A percentile compares a stretch with the other conserved stretches of the same genome.
Evolutionary conservation across 495 filamentous ascomycete species (phyloP).

Genomic region (Podospora didyma): DNA sequence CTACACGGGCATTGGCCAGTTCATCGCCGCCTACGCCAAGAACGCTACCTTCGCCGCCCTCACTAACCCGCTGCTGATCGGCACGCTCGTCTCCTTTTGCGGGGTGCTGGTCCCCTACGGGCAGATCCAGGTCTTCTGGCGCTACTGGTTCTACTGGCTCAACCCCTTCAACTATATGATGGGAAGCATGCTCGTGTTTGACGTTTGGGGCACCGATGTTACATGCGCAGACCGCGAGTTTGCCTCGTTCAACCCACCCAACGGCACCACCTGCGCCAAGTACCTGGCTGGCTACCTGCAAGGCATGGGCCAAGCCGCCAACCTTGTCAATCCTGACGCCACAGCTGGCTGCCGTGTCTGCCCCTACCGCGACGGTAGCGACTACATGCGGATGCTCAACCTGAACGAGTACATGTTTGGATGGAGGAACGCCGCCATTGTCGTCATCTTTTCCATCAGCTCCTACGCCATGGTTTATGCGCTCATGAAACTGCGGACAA

Average conservation of each 20-base stretch:
- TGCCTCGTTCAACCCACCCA: conserved; percentile 20
- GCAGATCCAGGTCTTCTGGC: conserved; percentile 48
- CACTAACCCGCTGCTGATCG: conserved; percentile 48
- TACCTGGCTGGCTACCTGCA: conserved; percentile 26
- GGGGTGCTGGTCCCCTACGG: conserved; percentile 50
- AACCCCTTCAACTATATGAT: conserved; percentile 55
- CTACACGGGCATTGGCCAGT: conserved; percentile 49
- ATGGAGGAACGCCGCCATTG: conserved; percentile 59
- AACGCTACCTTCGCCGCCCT: conserved; percentile 52
- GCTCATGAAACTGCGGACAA: conserved; percentile 29
- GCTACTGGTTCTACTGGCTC: conserved; percentile 47
- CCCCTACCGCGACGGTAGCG: conserved; percentile 52
- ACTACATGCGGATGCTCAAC: conserved; percentile 43
- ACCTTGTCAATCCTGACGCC: conserved; percentile 38
- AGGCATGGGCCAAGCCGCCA: conserved; percentile 24
- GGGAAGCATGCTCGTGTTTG: conserved; percentile 32
- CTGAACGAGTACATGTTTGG: conserved; percentile 43
- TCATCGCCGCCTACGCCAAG: conserved; percentile 41
- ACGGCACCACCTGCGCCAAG: conserved; percentile 20
- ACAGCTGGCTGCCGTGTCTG: conserved; percentile 57
- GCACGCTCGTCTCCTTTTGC: conserved; percentile 48
- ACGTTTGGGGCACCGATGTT: conserved; percentile 17
- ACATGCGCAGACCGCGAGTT: conserved; percentile 17
- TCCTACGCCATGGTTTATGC: conserved; percentile 26
- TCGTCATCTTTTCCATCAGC: conserved; percentile 29